A percentile compares a stretch with the other conserved stretches of the same genome.
Evolutionary conservation across 805 yeast species (phyloP).

Genomic region (Cyberlindnera bimundalis): DNA sequence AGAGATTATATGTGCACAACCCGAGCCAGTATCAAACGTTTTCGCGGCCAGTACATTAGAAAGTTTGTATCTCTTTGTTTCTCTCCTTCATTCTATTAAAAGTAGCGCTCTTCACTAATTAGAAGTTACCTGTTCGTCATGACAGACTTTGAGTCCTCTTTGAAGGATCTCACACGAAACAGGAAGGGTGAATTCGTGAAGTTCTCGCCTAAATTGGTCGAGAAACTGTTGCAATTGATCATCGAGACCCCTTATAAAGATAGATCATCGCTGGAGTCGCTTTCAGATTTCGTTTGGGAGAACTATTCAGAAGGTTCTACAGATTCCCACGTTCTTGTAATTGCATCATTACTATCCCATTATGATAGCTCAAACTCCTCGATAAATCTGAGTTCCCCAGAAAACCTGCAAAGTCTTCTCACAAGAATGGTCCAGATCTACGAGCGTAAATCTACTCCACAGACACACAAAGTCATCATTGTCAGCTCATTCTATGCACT

Average conservation of each 20-base stretch:
- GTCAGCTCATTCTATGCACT: conserved; percentile 7
- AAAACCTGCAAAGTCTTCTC: conserved; percentile 7
- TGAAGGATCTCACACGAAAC: neutral
- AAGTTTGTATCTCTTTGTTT: no score
- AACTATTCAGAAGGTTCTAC: conserved; percentile 4
- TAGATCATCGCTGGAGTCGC: conserved; percentile 1
- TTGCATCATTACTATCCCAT: conserved; percentile 1
- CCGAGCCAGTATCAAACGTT: no score
- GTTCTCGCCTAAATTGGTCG: conserved; percentile 5
- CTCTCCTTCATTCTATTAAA: no score
- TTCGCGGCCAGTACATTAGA: no score
- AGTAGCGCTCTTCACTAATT: no score
- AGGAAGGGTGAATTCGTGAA: conserved; percentile 4
- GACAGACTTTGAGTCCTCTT: neutral
- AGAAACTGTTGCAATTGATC: conserved; percentile 1
- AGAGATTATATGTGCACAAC: no score
- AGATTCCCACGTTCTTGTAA: conserved; percentile 11
- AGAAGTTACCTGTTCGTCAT: no score
- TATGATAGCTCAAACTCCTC: neutral
- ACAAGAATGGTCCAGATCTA: conserved; percentile 19
- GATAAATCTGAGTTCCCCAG: conserved; percentile 5
- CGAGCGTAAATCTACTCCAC: conserved; percentile 8
- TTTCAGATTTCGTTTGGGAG: conserved; percentile 3
- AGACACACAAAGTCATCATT: conserved; percentile 1
- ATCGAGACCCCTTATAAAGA: neutral